Evolutionary conservation across 192 early-diverging fungal species (phyloP).

Genomic region (Borealophlyctis nickersoniae): DNA sequence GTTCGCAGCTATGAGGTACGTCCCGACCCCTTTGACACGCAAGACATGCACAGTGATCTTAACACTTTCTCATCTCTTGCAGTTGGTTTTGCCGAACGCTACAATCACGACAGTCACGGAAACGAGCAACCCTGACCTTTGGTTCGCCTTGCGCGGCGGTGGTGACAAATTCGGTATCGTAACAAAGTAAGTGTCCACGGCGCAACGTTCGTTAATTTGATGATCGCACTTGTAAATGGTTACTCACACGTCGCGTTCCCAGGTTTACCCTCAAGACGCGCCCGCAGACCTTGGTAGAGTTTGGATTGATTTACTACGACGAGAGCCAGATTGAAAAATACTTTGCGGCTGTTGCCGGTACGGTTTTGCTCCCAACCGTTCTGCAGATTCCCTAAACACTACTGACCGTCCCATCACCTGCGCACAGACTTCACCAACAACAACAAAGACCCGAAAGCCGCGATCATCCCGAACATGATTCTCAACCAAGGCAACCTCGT

Average conservation of each 20-base stretch:
- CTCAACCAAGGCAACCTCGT: no score
- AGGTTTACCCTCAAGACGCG: neutral
- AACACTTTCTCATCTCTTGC: no score
- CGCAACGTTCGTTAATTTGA: no score
- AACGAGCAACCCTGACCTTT: slow-evolving; percentile 4
- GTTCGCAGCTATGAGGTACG: neutral
- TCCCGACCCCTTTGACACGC: no score
- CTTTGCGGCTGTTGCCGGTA: neutral
- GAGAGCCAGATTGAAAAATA: neutral
- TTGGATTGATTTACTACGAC: neutral
- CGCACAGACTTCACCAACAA: neutral
- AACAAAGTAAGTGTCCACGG: neutral
- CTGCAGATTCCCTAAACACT: neutral
- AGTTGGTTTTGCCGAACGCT: neutral
- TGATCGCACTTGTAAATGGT: no score
- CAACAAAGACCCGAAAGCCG: neutral
- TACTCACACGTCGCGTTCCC: neutral
- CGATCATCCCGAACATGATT: neutral
- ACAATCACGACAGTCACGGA: neutral
- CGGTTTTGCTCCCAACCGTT: neutral
- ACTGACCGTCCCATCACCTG: neutral
- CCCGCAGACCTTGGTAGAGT: neutral
- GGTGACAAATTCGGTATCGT: slow-evolving; percentile 16
- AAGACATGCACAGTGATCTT: no score
- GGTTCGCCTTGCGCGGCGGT: slow-evolving; percentile 14